Evolutionary conservation across 2,329 filamentous ascomycete species (phyloP), one percentile per base, ranked within the genome.

Genomic region (Cladophialophora carrionii): DNA sequence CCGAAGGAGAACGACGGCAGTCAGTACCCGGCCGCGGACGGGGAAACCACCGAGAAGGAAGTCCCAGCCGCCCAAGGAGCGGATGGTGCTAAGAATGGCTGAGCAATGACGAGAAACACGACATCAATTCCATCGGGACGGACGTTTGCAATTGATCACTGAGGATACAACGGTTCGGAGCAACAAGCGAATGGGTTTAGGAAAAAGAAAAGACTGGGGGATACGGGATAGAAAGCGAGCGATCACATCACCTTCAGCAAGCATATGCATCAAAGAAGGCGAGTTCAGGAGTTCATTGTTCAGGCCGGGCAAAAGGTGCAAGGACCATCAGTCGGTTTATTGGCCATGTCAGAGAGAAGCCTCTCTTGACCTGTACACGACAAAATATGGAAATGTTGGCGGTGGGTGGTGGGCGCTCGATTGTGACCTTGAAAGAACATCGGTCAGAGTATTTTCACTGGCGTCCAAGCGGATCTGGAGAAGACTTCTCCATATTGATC

Each of bases 191-290:
- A 60, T 48, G 53, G 52, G 24, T 61, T 52, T 46, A 65, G 63
- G 57, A 56, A 57, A 61, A 57, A 41, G 54, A 10, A 57, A 62
- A 54, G 52, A n/a, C 48, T 20, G 56, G 5, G 58, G 53, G 51
- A 59, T 62, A 48, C 49, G 64, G 64, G 57, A 63, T 63, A 66
- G 61, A 66, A 56, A 59, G 49, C 61, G 34, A 63, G 32, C 59
- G 64, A 57, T 60, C 41, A 55, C n/a, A 43, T 22, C 43, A 46
- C 24, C 60, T 57, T 46, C 54, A 53, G 49, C 54, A 32, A 54
- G 56, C 54, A 59, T 63, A 58, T 49, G 56, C 56, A 31, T 58
- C 54, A 32, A 41, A 22, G 37, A 55, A 48, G 31, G 56, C 34
- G 49, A 57, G 55, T 57, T 54, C n/a, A 48, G 54, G 61, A 31